Evolutionary conservation across 163 green algal genomes (phyloP).

Genomic region (Volvox carteri): DNA sequence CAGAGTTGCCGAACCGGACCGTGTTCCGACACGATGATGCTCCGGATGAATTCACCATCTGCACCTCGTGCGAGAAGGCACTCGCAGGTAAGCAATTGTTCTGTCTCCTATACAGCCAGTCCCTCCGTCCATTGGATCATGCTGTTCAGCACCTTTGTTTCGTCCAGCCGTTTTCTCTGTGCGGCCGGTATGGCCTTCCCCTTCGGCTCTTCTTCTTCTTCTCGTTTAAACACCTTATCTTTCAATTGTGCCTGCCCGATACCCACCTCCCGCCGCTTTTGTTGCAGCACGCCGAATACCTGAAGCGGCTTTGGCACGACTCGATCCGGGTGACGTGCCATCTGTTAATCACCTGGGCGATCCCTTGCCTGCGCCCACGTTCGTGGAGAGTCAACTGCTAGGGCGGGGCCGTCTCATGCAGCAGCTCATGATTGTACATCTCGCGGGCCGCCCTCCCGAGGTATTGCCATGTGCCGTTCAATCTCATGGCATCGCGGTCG

Average conservation of each 20-base stretch:
- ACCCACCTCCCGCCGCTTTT: too few relatives aligned
- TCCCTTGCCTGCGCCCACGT: neutral
- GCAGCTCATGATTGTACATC: neutral
- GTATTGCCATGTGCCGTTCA: neutral
- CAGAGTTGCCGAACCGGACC: neutral
- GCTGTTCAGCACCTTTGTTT: too few relatives aligned
- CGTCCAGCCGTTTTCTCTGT: too few relatives aligned
- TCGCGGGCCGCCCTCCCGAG: neutral
- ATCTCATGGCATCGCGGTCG: neutral
- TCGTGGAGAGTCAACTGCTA: neutral
- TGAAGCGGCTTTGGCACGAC: neutral
- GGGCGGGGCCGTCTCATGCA: neutral
- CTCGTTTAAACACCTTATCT: neutral
- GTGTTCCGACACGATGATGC: neutral
- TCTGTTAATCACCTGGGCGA: neutral
- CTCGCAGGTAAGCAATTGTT: neutral
- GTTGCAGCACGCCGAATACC: neutral
- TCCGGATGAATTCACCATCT: neutral
- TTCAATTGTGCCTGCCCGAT: neutral
- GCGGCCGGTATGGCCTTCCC: neutral
- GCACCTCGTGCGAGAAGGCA: neutral
- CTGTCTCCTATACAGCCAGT: too few relatives aligned
- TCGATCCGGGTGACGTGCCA: conserved; percentile 13
- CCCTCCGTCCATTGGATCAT: neutral
- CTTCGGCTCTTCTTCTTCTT: neutral